phyloP scores from a whole-genome alignment of 1,284 basidiomycete species.

The Moesziomyces antarcticus region DNA sequence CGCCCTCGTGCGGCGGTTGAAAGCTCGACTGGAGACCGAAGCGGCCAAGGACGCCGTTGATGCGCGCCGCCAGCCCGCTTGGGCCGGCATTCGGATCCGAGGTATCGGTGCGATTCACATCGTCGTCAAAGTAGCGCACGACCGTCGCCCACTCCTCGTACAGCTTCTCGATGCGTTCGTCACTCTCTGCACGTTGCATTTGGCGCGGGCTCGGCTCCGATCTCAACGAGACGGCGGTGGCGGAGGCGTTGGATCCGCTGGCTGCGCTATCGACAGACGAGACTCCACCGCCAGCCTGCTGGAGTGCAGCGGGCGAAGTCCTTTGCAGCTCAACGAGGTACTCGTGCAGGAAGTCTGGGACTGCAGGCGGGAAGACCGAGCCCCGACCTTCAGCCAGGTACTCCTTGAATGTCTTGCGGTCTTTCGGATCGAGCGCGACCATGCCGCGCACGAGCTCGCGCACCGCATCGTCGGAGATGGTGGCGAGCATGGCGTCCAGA shows the following conservation, averaged over 20 bases:
- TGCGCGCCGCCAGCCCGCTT: conserved; percentile 14
- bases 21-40: conserved; percentile 50
- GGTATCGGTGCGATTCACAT: background rate
- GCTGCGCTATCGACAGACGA: conserved; percentile 28
- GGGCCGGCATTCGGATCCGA: conserved; percentile 4
- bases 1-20: conserved; percentile 31
- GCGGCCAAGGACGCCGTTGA: conserved; percentile 22
- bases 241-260: conserved; percentile 38
- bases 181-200: conserved; percentile 48
- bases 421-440: conserved; percentile 82
- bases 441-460: conserved; percentile 82
- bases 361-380: conserved; percentile 86
- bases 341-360: conserved; percentile 92
- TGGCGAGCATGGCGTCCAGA: conserved; percentile 78
- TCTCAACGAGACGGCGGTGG: conserved; percentile 33
- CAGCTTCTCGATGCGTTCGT: conserved; percentile 63
- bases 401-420: conserved; percentile 84
- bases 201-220: conserved; percentile 19
- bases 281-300: conserved; percentile 1
- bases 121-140: conserved; percentile 41
- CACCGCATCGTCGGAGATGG: conserved; percentile 83
- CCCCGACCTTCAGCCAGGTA: conserved; percentile 80
- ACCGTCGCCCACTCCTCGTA: conserved; percentile 64
- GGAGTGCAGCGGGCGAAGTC: conserved; percentile 22
- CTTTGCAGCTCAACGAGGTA: conserved; percentile 85